Conservation (phyloP, 305 asterid species). For the Stenogyne calaminthoides region DNA sequence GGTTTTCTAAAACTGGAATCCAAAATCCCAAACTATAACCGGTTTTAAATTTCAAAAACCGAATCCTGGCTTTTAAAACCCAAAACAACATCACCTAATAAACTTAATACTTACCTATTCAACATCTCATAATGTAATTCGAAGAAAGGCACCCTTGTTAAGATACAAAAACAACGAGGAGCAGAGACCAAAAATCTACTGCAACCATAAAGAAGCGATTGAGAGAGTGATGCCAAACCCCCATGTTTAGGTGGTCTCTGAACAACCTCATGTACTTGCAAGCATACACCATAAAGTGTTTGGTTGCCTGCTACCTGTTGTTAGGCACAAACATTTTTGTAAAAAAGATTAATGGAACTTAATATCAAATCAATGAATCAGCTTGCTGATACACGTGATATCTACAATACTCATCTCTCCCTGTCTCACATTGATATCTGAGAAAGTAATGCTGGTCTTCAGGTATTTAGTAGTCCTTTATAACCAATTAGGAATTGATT, state of each 20-base stretch:
- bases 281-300: slow-evolving; percentile 95
- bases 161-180: slow-evolving; percentile 94
- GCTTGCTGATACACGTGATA: not conserved
- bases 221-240: slow-evolving; percentile 57
- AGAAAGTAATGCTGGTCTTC: not conserved
- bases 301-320: slow-evolving; percentile 89
- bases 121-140: slow-evolving; percentile 88
- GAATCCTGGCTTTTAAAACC: too few species aligned
- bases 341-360: slow-evolving; percentile 11
- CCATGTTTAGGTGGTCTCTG: slow-evolving; percentile 75
- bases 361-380: slow-evolving; percentile 12
- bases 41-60: too few species aligned
- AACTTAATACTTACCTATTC: slow-evolving; percentile 61
- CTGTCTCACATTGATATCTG: not conserved
- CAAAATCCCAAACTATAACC: too few species aligned
- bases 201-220: slow-evolving; percentile 44
- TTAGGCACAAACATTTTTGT: slow-evolving; percentile 39
- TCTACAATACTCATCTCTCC: not conserved
- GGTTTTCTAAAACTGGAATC: too few species aligned
- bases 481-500: not conserved
- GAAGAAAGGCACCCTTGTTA: slow-evolving; percentile 92
- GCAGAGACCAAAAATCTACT: slow-evolving; percentile 83
- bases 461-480: not conserved
- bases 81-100: not conserved
- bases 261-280: slow-evolving; percentile 83